Evolutionary conservation across 192 early-diverging fungal species (phyloP), one percentile per base, ranked within the genome.

Genomic region (Entomortierella parvispora): DNA sequence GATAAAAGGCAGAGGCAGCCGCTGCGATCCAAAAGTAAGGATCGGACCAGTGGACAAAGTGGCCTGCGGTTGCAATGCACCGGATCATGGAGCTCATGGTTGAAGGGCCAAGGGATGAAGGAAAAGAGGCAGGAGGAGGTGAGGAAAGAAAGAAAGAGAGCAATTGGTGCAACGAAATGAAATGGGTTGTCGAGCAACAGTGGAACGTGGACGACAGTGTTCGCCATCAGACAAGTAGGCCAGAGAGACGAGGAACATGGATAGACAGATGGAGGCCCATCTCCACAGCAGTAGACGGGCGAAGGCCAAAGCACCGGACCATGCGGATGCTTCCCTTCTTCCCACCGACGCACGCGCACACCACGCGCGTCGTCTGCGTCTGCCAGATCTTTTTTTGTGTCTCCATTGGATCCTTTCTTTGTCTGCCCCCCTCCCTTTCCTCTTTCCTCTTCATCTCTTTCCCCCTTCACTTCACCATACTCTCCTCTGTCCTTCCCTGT

Each of bases 1-100:
- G 93, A 51, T 94, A 94, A 80, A 94, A 95, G 3, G 88, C 62
- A 32, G 95, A 90, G 46, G 85, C 85, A 26, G 79, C 89, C 14
- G 91, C 71, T 22, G 90, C 68, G 32, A 90, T 65, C 85, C 89
- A 94, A 47, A 95, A 79, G 20, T 85, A 81, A n/a, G 85, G 76
- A 60, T 92, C 75, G 33, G 69, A 58, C 44, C 86, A 84, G 77
- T 94, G 84, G 33, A 95, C 47, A n/a, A 37, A 22, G 10, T 47
- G 10, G 3, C n/a, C 4, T 3, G 60, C 45, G 9, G 18, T 18
- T 40, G 29, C 17, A 17, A 51, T 26, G 33, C 48, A 43, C 23
- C 54, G 49, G 28, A 45, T 17, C 25, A 63, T 17, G 18, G 43
- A 26, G 17, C 46, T 62, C n/a, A 61, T n/a, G 34, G 23, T 33